A percentile compares a stretch with the other conserved stretches of the same genome.
These are phyloP conservation scores for Thalia dealbata DNA, from an alignment of 176 grass and related monocot genomes.

Conservation along the genomic window DNA sequence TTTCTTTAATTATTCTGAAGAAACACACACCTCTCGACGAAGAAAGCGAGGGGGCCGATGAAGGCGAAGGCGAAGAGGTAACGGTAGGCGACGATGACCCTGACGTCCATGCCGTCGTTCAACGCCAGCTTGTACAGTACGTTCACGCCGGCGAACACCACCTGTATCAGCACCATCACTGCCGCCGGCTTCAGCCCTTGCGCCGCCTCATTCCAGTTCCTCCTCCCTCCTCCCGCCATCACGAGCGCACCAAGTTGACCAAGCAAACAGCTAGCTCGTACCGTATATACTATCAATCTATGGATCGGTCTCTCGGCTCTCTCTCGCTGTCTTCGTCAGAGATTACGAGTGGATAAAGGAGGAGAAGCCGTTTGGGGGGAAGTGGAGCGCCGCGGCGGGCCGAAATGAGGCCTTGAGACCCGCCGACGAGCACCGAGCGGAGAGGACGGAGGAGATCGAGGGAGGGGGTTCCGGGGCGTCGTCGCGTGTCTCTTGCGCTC, in stretches of 20 bases:
- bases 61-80: constrained; percentile 70
- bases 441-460: background rate
- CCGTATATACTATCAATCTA: too few species aligned
- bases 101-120: constrained; percentile 88
- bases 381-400: too few species aligned
- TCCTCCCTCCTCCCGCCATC: constrained; percentile 1
- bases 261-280: too few species aligned
- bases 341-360: too few species aligned
- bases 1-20: too few species aligned
- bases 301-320: too few species aligned
- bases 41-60: constrained; percentile 56
- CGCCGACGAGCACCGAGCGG: background rate
- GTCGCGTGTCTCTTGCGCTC: background rate
- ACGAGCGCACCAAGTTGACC: too few species aligned
- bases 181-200: constrained; percentile 40
- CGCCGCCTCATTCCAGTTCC: constrained; percentile 12
- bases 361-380: too few species aligned
- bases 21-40: constrained; percentile 76
- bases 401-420: background rate
- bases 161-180: constrained; percentile 70
- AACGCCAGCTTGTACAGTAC: constrained; percentile 94
- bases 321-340: too few species aligned
- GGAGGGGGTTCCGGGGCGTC: background rate
- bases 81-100: constrained; percentile 64
- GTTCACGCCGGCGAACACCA: constrained; percentile 64